phyloP scores from a whole-genome alignment of 148 eudicot genomes.

The Nyssa sinensis region DNA sequence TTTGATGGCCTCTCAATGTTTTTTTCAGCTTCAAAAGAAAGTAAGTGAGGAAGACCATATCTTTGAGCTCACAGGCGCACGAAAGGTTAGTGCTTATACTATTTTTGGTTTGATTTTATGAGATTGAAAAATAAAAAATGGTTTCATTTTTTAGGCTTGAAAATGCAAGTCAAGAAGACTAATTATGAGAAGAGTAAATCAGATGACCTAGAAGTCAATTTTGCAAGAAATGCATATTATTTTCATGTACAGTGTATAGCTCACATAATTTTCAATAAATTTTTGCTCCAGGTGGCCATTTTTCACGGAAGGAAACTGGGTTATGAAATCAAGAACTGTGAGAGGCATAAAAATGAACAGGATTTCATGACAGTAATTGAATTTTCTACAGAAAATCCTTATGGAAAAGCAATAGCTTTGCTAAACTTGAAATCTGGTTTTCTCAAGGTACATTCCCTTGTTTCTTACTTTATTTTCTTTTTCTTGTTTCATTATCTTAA shows the following conservation, averaged over 20 bases:
- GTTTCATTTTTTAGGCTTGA: no score
- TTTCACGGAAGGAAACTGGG: constrained; percentile 63
- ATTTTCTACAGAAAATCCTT: constrained; percentile 58
- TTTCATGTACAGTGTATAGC: background rate
- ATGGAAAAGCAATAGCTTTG: constrained; percentile 62
- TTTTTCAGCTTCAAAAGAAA: constrained; percentile 33
- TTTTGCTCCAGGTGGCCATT: constrained; percentile 46
- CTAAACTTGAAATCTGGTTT: constrained; percentile 52
- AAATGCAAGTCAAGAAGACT: no score
- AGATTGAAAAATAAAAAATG: background rate
- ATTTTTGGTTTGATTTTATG: background rate
- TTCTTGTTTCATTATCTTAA: background rate
- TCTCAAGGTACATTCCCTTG: constrained; percentile 36
- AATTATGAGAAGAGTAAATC: no score
- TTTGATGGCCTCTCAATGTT: constrained; percentile 42
- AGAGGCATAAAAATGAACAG: constrained; percentile 32
- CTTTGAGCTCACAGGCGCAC: constrained; percentile 58
- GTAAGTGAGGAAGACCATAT: constrained; percentile 34
- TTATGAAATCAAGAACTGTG: constrained; percentile 45
- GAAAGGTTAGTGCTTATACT: constrained; percentile 37
- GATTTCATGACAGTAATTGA: constrained; percentile 71
- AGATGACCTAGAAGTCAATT: background rate
- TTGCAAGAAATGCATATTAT: background rate
- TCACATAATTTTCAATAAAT: background rate
- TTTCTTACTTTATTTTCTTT: background rate